Conservation (phyloP, 306 rosid species). For the Cyclanthera cordifolia region DNA sequence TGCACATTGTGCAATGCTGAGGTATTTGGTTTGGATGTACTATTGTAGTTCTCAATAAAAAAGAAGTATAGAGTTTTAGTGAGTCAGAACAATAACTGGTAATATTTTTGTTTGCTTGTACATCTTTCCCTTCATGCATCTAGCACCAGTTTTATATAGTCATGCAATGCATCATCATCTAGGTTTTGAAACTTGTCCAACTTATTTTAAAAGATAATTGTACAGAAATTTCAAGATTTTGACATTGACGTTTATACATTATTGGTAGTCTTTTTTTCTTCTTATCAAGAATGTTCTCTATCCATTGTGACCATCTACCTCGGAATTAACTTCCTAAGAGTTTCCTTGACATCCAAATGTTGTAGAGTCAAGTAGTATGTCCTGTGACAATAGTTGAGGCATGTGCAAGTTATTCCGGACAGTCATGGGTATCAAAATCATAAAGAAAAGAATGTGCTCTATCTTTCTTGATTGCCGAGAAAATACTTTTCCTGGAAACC, state of each 20-base stretch:
- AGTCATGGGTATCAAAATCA: too few species aligned
- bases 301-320: too few species aligned
- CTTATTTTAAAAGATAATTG: neutral
- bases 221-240: neutral
- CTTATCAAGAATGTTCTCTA: neutral
- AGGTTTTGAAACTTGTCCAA: neutral
- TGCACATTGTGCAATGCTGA: conserved; percentile 96
- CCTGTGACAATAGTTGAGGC: too few species aligned
- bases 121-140: neutral
- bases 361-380: too few species aligned
- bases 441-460: neutral
- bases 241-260: neutral
- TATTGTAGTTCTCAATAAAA: neutral
- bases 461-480: neutral
- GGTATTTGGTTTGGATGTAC: conserved; percentile 30
- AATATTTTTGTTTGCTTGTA: neutral
- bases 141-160: neutral
- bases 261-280: neutral
- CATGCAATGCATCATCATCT: neutral
- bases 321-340: too few species aligned
- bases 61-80: conserved; percentile 1
- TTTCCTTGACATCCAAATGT: too few species aligned
- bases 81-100: neutral
- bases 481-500: neutral
- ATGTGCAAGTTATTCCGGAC: too few species aligned